Base-by-base conservation (phyloP, 805 yeast genomes). In the Lachancea fermentati region DNA sequence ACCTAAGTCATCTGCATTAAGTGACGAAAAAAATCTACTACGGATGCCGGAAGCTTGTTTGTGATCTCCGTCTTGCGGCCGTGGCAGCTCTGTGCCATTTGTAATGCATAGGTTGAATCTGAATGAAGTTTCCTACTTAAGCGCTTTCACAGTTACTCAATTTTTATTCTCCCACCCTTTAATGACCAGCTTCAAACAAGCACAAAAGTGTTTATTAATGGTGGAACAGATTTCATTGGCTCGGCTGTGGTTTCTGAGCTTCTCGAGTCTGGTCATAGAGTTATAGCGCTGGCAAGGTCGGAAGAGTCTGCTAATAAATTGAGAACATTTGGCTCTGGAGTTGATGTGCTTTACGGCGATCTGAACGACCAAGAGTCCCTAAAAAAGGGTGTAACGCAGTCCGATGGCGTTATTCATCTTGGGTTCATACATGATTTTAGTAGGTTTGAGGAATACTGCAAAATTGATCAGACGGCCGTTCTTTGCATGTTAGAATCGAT, bases 341-440 rank as follows among this genome's bases (percentile, higher is more conserved):
- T 36, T 15, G 46, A 54, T 30, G 50, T 53, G 4, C 37, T 65
- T 16, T 35, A 41, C 13, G 73, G 72, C 16, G 53, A 45, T 8
- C 44, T 68, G 2, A 44, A 44, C 11, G 59, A 57, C 30, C 19
- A 53, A 2, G 67, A 64, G 0, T 29, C 49, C 2, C 49, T 69
- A 11, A 49, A 41, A 17, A 44, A 55, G 32, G 62, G 50, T 4
- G 60, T 65, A 9, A 17, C 41, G 5, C 52, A 50, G 33, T 38
- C 60, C 6, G 73, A 69, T 40, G 72, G 60, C 5, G 61, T 63
- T 12, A 35, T 66, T n/a, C 72, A 67, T 39, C 42, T 64, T 30
- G 73, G 62, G 1, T 67, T 59, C 44, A 45, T 52, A 19, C 65
- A 62, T 42, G 65, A 65, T 36, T 62, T 58, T 38, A 15, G 42